Evolutionary conservation across 768 basidiomycete genomes (phyloP), one percentile per base, ranked within the genome.

Genomic region (Zangia roseola): DNA sequence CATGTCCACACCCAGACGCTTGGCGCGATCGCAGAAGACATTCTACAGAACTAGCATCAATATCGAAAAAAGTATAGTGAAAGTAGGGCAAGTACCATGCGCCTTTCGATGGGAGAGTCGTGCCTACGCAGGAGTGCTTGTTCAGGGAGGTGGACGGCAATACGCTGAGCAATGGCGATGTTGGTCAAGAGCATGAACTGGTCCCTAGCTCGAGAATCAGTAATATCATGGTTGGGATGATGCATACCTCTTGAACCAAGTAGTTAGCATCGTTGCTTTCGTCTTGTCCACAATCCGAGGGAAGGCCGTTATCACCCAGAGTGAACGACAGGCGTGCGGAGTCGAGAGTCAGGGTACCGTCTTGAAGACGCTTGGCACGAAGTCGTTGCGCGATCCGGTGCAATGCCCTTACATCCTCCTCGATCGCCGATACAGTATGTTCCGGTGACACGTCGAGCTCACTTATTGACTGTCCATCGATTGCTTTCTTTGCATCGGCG

Each of bases 151-250:
- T 93, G 84, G 20, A 94, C 86, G 31, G 95, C 95, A 59, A 97
- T 84, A 58, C 94, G 87, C 64, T 94, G 91, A 10, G 97, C 94
- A 34, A 94, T 88, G 12, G 91, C 75, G 28, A 86, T 84, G 64
- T 98, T 99, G 55, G 88, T 85, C 46, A 95, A 75, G 16, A 98
- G 73, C 95, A 98, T 98, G 73, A 92, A 94, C 91, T 94, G 58
- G 0, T 34, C 10, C 41, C 2, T 40, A 30, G 28, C 31, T 43
- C 57, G 12, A 55, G 50, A 17, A 43, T 19, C 48, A 25, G 14
- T 28, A n/a, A 26, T 12, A 25, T 4, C 21, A 47, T 17, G 21
- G 50, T 40, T 48, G 13, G 24, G 45, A 28, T 44, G 40, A 52
- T 20, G 49, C 68, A 47, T 59, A 94, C 93, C 81, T 99, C 97